These are phyloP conservation scores for Phaeosphaeria sp. DNA, from an alignment of 2,329 filamentous ascomycete genomes.

Conservation along the genomic window DNA sequence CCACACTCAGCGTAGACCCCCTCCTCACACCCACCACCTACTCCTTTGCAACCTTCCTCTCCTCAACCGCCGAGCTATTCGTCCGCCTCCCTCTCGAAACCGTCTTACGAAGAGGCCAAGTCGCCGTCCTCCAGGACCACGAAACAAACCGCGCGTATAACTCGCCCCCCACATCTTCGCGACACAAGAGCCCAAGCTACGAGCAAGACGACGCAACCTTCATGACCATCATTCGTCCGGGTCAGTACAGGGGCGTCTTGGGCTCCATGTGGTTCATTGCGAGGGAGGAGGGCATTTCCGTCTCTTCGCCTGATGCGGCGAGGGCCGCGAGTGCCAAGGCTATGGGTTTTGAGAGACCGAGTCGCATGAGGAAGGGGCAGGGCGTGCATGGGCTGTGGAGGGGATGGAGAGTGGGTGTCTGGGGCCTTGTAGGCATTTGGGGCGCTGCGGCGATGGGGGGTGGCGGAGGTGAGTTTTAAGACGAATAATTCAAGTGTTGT, in stretches of 20 bases:
- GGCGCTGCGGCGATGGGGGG: conserved; percentile 65
- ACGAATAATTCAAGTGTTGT: not conserved
- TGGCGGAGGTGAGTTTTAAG: conserved; percentile 46
- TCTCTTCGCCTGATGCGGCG: conserved; percentile 31
- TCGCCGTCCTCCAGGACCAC: conserved; percentile 62
- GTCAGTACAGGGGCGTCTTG: conserved; percentile 83
- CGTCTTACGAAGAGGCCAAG: conserved; percentile 85
- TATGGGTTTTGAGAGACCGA: conserved; percentile 40
- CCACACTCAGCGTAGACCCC: conserved; percentile 83
- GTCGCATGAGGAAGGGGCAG: conserved; percentile 65
- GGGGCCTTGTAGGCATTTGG: conserved; percentile 78
- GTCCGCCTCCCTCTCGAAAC: conserved; percentile 91
- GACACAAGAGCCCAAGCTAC: conserved; percentile 22
- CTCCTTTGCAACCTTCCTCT: conserved; percentile 80
- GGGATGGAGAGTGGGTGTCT: conserved; percentile 80
- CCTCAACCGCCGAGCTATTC: conserved; percentile 80
- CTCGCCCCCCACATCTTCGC: conserved; percentile 15
- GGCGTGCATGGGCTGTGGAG: conserved; percentile 73
- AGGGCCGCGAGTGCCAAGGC: conserved; percentile 33
- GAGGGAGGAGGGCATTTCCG: conserved; percentile 74
- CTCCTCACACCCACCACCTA: conserved; percentile 82
- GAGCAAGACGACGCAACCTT: conserved; percentile 43
- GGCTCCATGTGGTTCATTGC: conserved; percentile 90
- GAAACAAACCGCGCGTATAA: conserved; percentile 39
- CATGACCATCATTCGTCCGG: conserved; percentile 80